These are phyloP conservation scores for Aureobasidium sp. DNA, from an alignment of 2,329 filamentous ascomycete species.

Conservation along the genomic window DNA sequence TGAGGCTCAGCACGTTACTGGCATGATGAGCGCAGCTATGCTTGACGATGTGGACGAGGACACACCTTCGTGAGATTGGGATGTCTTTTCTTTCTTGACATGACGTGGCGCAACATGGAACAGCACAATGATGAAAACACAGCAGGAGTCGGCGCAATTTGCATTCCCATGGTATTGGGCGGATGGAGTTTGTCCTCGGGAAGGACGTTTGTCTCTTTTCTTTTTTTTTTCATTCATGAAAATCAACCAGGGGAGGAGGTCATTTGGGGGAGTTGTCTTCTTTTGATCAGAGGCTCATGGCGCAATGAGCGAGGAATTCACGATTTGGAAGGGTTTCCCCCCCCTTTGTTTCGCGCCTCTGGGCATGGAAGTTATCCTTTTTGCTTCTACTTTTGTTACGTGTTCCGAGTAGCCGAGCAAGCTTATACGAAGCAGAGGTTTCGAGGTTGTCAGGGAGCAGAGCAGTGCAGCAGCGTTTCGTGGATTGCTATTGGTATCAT, in stretches of 20 bases:
- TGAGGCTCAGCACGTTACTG: conserved; percentile 30
- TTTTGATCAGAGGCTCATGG: background rate
- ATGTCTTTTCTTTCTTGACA: background rate
- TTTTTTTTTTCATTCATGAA: background rate
- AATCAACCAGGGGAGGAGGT: background rate
- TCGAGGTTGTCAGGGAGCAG: no score
- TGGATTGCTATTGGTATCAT: no score
- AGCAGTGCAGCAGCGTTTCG: no score
- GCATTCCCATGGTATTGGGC: background rate
- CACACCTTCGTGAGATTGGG: background rate
- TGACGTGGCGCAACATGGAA: background rate
- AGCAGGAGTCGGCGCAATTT: background rate
- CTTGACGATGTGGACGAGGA: conserved; percentile 33
- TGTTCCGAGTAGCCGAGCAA: no score
- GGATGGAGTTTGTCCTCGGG: background rate
- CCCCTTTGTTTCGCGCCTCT: no score
- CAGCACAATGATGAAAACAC: background rate
- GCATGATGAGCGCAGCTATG: conserved; percentile 32
- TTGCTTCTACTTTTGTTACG: background rate
- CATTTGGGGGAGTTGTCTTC: background rate
- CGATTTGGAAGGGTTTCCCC: no score
- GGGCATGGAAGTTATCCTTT: no score
- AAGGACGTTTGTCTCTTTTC: background rate
- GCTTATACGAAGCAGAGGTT: no score
- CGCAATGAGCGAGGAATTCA: background rate